Evolutionary conservation across 2,329 filamentous ascomycete species (phyloP).

Genomic region (Fusarium brevicatenulatum): DNA sequence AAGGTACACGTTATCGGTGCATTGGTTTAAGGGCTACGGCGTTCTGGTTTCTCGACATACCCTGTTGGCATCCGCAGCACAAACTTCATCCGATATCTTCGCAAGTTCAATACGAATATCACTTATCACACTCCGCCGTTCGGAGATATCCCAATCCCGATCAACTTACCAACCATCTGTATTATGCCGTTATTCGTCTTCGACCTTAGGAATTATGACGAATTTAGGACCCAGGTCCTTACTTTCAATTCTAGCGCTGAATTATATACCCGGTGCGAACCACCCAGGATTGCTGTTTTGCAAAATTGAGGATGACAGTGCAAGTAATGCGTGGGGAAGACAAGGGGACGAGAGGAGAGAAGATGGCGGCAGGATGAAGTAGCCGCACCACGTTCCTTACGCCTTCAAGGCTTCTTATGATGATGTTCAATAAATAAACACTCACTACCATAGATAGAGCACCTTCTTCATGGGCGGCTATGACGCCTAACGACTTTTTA

Average conservation of each 20-base stretch:
- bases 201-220: conserved; percentile 23
- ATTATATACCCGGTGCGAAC: conserved; percentile 44
- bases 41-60: conserved; percentile 46
- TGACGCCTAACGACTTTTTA: conserved; percentile 34
- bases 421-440: conserved; percentile 33
- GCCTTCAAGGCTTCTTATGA: conserved; percentile 29
- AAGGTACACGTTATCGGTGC: conserved; percentile 39
- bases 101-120: conserved; percentile 12
- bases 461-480: conserved; percentile 24
- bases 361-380: conserved; percentile 2
- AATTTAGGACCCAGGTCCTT: conserved; percentile 23
- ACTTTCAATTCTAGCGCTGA: conserved; percentile 40
- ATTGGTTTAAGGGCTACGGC: conserved; percentile 50
- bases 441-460: conserved; percentile 36
- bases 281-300: conserved; percentile 32
- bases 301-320: conserved; percentile 27
- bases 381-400: conserved; percentile 28
- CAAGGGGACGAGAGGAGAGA: not conserved
- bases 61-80: conserved; percentile 29
- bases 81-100: conserved; percentile 20
- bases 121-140: conserved; percentile 2
- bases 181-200: conserved; percentile 5
- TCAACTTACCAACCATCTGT: not conserved
- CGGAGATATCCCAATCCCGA: conserved; percentile 3
- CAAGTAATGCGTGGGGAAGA: conserved; percentile 19